Conservation (phyloP, 202 grass and related monocot species). For the Bolboschoenoplectus hybrid region DNA sequence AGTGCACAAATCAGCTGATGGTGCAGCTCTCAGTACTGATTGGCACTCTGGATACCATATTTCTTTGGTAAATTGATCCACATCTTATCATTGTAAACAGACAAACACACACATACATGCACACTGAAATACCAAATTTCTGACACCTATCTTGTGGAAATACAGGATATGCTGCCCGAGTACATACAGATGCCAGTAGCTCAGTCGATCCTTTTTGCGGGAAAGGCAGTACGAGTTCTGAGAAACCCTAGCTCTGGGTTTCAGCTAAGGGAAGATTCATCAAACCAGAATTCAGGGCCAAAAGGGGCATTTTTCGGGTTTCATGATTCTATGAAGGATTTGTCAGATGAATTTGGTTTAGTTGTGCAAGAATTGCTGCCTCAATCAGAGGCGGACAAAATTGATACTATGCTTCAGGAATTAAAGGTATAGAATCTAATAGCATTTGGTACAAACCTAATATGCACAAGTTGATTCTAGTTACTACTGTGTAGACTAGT, state of each 20-base stretch:
- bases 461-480: not conserved
- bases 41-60: constrained; percentile 96
- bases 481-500: not conserved
- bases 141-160: constrained; percentile 39
- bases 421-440: constrained; percentile 58
- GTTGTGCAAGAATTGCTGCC: constrained; percentile 83
- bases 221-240: constrained; percentile 92
- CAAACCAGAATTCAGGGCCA: constrained; percentile 49
- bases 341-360: constrained; percentile 48
- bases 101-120: constrained; percentile 33
- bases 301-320: constrained; percentile 63
- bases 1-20: constrained; percentile 67
- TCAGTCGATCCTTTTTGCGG: constrained; percentile 95
- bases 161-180: constrained; percentile 92
- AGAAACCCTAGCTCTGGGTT: constrained; percentile 75
- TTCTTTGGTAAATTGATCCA: constrained; percentile 76
- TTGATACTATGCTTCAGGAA: constrained; percentile 88
- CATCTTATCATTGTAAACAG: constrained; percentile 28
- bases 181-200: constrained; percentile 96
- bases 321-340: constrained; percentile 63
- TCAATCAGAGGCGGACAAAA: constrained; percentile 87
- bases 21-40: constrained; percentile 60
- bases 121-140: not conserved
- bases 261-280: constrained; percentile 55
- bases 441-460: constrained; percentile 5